Base-by-base conservation (phyloP, 352 stramenopile genomes). In the Phytopythium litorale region DNA sequence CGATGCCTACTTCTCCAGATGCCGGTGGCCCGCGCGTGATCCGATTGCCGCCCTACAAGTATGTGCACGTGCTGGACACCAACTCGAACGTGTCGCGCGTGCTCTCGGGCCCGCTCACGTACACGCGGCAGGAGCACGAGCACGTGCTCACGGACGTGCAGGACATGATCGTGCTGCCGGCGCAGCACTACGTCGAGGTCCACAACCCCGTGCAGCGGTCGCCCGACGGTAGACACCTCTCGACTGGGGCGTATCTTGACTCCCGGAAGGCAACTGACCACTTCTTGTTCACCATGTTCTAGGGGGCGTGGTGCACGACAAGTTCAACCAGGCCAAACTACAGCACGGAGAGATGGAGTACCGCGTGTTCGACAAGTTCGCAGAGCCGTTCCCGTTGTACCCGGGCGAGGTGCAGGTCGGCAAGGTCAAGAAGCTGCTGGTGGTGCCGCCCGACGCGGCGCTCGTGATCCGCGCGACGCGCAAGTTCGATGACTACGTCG, bases 41-140 rank as follows among this genome's bases (percentile, higher is more conserved):
- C 54, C 82, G 80, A 56, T 70, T 93, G 23, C 68, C 84, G 48
- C 81, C 84, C 0, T 91, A 93, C 79, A 89, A 93, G 65, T 93
- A 91, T 56, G 77, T 93, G 2, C 79, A 93, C 62, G 77, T 93
- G 63, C 84, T 91, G 8, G 84, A 93, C 71, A 93, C 84, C 61
- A 93, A 93, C 77, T 88, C 79, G 50, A 93, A 93, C 52, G 82
- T 93, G 18, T 86, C 84, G 35, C 81, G 84, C 58, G 84, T 93
- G 68, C 76, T 93, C 60, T 83, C 75, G 0, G 84, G 84, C 0
- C 84, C 84, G 52, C 70, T 89, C 30, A 93, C 82, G 46, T 93
- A 91, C 71, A 93, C 84, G 40, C 78, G 84, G 2, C 80, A 91
- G 62, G 84, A 93, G 58, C 84, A 93, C 57, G 84, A 93, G 56